Evolutionary conservation across 768 basidiomycete genomes (phyloP).

Genomic region (Rhizopogon salebrosus): DNA sequence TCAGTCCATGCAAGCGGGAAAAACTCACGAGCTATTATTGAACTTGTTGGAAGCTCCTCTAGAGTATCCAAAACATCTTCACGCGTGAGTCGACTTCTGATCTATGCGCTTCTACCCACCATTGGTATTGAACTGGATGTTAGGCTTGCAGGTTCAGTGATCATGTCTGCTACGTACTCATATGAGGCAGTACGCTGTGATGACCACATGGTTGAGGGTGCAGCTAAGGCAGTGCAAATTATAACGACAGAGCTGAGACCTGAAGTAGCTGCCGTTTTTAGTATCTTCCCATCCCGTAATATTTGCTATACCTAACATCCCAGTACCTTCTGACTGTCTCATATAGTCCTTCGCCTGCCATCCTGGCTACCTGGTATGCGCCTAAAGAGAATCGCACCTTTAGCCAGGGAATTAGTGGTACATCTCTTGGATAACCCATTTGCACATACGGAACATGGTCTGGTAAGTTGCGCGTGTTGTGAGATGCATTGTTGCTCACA

Average conservation of each 20-base stretch:
- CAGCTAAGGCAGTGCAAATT: neutral
- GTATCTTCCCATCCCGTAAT: constrained; percentile 3
- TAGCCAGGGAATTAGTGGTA: constrained; percentile 12
- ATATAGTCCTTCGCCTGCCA: constrained; percentile 5
- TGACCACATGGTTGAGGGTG: neutral
- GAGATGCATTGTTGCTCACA: neutral
- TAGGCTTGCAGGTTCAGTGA: constrained; percentile 2
- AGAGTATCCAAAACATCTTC: neutral
- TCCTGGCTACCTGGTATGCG: constrained; percentile 8
- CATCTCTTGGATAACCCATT: constrained; percentile 18
- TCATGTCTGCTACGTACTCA: constrained; percentile 3
- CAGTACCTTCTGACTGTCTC: neutral
- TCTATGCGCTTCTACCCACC: neutral
- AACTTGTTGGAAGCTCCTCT: neutral
- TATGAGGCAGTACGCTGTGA: neutral
- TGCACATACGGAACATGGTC: constrained; percentile 11
- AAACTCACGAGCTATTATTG: neutral
- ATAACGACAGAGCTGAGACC: neutral
- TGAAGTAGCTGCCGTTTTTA: neutral
- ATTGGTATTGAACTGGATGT: neutral
- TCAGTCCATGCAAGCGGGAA: constrained; percentile 1
- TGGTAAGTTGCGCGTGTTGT: neutral
- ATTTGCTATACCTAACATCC: neutral
- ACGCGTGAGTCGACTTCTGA: neutral
- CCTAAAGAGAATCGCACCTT: constrained; percentile 7